Evolutionary conservation across 139 green algal genomes (phyloP).

Genomic region (Tetradesmus obliquus): DNA sequence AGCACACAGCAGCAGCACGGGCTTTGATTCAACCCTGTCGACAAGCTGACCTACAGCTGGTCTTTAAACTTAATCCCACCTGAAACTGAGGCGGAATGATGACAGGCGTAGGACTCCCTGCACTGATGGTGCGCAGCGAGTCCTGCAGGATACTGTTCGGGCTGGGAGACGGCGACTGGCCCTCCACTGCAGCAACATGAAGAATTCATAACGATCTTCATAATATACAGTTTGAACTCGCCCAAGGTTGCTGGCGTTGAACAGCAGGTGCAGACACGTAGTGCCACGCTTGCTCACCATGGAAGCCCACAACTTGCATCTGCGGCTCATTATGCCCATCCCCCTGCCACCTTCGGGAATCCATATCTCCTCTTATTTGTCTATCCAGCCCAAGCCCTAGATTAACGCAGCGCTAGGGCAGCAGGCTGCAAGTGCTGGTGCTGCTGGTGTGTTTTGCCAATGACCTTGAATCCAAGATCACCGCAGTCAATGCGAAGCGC

Average conservation of each 20-base stretch:
- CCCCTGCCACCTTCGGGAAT: slow-evolving; percentile 3
- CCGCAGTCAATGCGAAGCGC: no score
- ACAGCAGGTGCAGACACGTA: background rate
- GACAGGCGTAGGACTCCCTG: slow-evolving; percentile 77
- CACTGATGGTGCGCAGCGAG: slow-evolving; percentile 32
- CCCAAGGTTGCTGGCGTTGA: no score
- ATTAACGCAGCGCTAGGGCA: background rate
- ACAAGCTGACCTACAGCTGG: background rate
- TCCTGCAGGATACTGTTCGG: slow-evolving; percentile 55
- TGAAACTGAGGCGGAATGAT: slow-evolving; percentile 88
- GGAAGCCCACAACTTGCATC: slow-evolving; percentile 82
- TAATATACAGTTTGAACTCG: slow-evolving; percentile 69
- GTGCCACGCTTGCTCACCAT: slow-evolving; percentile 3
- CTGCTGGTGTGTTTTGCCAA: background rate
- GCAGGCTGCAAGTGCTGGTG: slow-evolving; percentile 5
- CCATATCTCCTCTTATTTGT: background rate
- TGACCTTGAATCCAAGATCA: no score
- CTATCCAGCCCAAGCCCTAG: background rate
- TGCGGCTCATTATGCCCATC: slow-evolving; percentile 36
- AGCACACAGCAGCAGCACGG: background rate
- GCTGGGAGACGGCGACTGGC: slow-evolving; percentile 67
- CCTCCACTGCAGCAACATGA: slow-evolving; percentile 67
- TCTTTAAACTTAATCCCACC: slow-evolving; percentile 46
- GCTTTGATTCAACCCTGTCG: background rate
- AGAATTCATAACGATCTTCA: slow-evolving; percentile 45